Percentiles rank a stretch among this genome's conserved stretches.
These are phyloP conservation scores for Claviceps lovelessii DNA, from an alignment of 2,329 filamentous ascomycete species.

Conservation along the genomic window DNA sequence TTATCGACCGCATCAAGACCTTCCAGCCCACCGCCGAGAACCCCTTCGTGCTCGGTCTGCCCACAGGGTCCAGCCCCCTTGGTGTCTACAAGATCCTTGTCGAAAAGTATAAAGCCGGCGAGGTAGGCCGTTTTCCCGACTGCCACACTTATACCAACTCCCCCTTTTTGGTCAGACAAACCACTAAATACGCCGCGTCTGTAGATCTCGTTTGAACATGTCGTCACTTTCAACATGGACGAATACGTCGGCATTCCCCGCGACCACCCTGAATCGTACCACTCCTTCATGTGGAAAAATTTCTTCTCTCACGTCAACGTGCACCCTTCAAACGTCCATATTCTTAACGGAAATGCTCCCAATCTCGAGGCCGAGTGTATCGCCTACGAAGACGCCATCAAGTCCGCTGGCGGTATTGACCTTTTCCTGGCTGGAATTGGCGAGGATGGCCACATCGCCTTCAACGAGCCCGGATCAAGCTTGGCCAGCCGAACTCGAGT, in stretches of 20 bases:
- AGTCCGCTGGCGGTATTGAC: slow-evolving; percentile 62
- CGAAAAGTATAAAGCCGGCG: slow-evolving; percentile 51
- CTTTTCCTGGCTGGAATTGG: slow-evolving; percentile 76
- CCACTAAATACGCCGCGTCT: slow-evolving; percentile 1
- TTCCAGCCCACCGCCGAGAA: slow-evolving; percentile 58
- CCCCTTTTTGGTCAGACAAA: neutral
- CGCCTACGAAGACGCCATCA: slow-evolving; percentile 67
- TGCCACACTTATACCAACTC: no score
- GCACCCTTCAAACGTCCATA: slow-evolving; percentile 68
- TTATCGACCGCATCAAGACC: slow-evolving; percentile 66
- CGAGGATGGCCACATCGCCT: slow-evolving; percentile 76
- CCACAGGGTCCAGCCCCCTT: slow-evolving; percentile 70
- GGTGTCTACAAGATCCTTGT: slow-evolving; percentile 67
- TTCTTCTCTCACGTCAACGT: slow-evolving; percentile 81
- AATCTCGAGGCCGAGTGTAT: slow-evolving; percentile 66
- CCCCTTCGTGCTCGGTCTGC: slow-evolving; percentile 71
- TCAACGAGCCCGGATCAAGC: slow-evolving; percentile 78
- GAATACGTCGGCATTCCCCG: slow-evolving; percentile 75
- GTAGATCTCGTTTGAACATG: slow-evolving; percentile 70
- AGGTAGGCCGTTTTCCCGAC: slow-evolving; percentile 18
- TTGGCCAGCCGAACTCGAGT: slow-evolving; percentile 65
- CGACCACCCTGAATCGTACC: slow-evolving; percentile 74
- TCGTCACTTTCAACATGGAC: slow-evolving; percentile 90
- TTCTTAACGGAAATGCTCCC: slow-evolving; percentile 65
- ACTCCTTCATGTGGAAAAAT: slow-evolving; percentile 87